Evolutionary conservation across 2,329 filamentous ascomycete species (phyloP).

Genomic region (Capronia americana): DNA sequence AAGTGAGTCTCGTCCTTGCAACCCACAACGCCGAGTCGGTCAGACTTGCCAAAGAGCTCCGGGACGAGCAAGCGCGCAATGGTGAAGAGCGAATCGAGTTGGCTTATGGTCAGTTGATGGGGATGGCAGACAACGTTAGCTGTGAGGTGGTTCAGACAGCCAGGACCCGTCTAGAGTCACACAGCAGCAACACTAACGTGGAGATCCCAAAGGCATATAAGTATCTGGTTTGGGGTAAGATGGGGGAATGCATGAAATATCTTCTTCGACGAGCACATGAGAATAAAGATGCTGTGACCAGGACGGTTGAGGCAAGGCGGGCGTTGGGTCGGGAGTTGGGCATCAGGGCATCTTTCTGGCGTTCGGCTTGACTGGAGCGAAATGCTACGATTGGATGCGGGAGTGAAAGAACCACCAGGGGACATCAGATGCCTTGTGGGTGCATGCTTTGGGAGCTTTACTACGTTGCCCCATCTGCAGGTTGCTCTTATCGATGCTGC

Average conservation of each 20-base stretch:
- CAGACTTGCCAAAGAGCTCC: slow-evolving; percentile 56
- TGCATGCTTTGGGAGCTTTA: not conserved
- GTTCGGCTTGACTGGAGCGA: not conserved
- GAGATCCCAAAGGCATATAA: slow-evolving; percentile 61
- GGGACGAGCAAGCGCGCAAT: slow-evolving; percentile 52
- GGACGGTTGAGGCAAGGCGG: slow-evolving; percentile 59
- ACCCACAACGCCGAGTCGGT: slow-evolving; percentile 83
- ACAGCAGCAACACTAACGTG: slow-evolving; percentile 40
- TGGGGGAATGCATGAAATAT: slow-evolving; percentile 81
- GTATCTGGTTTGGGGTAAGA: slow-evolving; percentile 63
- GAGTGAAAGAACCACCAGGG: not conserved
- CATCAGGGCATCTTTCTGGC: slow-evolving; percentile 43
- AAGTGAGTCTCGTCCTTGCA: slow-evolving; percentile 72
- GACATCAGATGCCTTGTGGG: not conserved
- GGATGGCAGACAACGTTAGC: slow-evolving; percentile 68
- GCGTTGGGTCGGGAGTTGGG: slow-evolving; percentile 60
- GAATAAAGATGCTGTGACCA: slow-evolving; percentile 65
- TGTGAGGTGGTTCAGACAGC: slow-evolving; percentile 58
- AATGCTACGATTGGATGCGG: not conserved
- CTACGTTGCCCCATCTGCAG: slow-evolving; percentile 8
- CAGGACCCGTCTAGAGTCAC: slow-evolving; percentile 48
- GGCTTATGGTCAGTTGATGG: slow-evolving; percentile 63
- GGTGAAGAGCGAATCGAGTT: slow-evolving; percentile 55
- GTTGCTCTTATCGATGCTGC: slow-evolving; percentile 8
- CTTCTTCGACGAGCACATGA: slow-evolving; percentile 64